Base-by-base conservation (phyloP, 169 alveolate genomes). In the Eimeria acervulina region DNA sequence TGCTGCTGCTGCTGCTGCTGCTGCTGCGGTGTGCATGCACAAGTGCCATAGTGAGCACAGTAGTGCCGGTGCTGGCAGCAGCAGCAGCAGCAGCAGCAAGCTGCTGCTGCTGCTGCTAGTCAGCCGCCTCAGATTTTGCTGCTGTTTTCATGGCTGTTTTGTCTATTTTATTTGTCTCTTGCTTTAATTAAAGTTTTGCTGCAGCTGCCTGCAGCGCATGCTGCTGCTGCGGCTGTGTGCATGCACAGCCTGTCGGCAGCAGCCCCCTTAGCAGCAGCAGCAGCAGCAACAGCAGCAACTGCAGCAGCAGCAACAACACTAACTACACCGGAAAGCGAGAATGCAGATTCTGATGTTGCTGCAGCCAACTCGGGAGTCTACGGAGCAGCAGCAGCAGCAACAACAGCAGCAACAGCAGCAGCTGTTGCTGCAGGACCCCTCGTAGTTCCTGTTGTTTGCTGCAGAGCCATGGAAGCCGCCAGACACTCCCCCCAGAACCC, bases 351-450 rank as follows among this genome's bases (percentile, higher is more conserved):
- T 80, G 68, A 40, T 80, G 59, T 38, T 40, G 59, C 59, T 44
- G 68, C 68, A 26, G 44, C n/a, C 44, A n/a, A n/a, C n/a, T n/a
- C n/a, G n/a, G n/a, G n/a, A n/a, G n/a, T n/a, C n/a, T n/a, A n/a
- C n/a, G n/a, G n/a, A n/a, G 44, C 42, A 7, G 90, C 38, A 13
- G 28, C 68, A 26, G 44, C 90, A 42, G 68, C 36, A 42, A 26
- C 68, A 23, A 44, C 90, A 42, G 90, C 68, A 47, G 90, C 40
- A 23, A 21, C 36, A 80, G 90, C 90, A 80, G 61, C 90, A 38
- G 36, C 63, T 42, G 0, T 42, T 47, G 66, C 90, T 38, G 90
- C 90, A 47, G 68, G 42, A 44, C 44, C 90, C 4, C 63, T 13
- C 2, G 42, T 38, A 38, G 68, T 42, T 26, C 40, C 63, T n/a